Evolutionary conservation across 2,329 filamentous ascomycete species (phyloP).

Genomic region (Cladosporium sp.): DNA sequence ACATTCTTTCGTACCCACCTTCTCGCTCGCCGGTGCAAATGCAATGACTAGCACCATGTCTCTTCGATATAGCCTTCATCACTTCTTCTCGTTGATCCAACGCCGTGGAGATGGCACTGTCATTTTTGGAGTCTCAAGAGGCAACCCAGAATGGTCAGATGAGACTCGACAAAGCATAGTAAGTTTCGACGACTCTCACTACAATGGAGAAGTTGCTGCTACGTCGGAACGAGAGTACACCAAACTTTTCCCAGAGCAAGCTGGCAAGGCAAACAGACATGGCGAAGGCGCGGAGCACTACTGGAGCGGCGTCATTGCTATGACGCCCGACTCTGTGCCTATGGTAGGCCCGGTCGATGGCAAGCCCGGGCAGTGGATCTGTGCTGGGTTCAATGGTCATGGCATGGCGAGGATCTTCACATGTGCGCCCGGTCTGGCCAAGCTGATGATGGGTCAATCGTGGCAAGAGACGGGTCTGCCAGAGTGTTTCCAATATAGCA

Average conservation of each 20-base stretch:
- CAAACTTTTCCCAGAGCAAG: conserved; percentile 32
- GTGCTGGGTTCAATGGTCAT: conserved; percentile 49
- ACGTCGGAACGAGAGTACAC: conserved; percentile 37
- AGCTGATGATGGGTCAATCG: conserved; percentile 35
- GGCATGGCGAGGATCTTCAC: conserved; percentile 45
- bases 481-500: conserved; percentile 22
- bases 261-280: conserved; percentile 20
- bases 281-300: conserved; percentile 45
- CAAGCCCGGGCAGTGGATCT: conserved; percentile 44
- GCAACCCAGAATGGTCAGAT: conserved; percentile 34
- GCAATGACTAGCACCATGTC: conserved; percentile 41
- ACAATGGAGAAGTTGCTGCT: conserved; percentile 38
- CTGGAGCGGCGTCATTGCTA: conserved; percentile 47
- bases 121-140: conserved; percentile 41
- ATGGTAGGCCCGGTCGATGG: conserved; percentile 42
- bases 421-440: conserved; percentile 42
- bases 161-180: conserved; percentile 23
- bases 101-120: conserved; percentile 41
- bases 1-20: conserved; percentile 40
- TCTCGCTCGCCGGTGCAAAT: conserved; percentile 33
- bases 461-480: conserved; percentile 21
- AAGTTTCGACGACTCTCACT: conserved; percentile 38
- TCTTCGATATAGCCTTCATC: conserved; percentile 42
- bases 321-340: conserved; percentile 44
- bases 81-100: conserved; percentile 51